A percentile compares a stretch with the other conserved stretches of the same genome.
These are phyloP conservation scores for Cercophora scortea DNA, from an alignment of 495 filamentous ascomycete species.

Conservation along the genomic window DNA sequence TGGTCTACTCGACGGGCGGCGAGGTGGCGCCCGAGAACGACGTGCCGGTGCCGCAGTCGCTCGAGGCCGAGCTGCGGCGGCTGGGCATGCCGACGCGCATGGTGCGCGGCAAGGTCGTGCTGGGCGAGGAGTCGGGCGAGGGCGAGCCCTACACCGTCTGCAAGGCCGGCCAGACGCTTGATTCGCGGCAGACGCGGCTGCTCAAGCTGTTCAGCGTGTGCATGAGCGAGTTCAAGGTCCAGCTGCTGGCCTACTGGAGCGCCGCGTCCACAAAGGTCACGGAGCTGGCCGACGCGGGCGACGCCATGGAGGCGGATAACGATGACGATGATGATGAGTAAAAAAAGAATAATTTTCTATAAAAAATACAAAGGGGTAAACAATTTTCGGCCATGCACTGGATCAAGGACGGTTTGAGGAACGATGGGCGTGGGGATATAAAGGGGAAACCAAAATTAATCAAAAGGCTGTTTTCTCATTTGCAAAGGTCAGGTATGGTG, in stretches of 20 bases:
- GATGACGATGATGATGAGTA: conserved; percentile 11
- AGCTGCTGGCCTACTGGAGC: conserved; percentile 68
- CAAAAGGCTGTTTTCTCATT: too few relatives aligned
- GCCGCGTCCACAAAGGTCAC: conserved; percentile 51
- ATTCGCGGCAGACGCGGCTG: conserved; percentile 82
- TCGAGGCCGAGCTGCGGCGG: conserved; percentile 80
- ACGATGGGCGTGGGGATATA: background rate
- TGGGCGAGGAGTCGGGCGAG: conserved; percentile 54
- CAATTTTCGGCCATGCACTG: too few relatives aligned
- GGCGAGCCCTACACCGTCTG: conserved; percentile 62
- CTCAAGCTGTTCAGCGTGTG: conserved; percentile 90
- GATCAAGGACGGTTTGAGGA: too few relatives aligned
- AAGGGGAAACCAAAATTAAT: background rate
- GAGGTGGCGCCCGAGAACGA: conserved; percentile 75
- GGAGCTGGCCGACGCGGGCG: conserved; percentile 27
- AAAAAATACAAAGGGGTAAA: background rate
- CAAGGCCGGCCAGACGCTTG: conserved; percentile 69
- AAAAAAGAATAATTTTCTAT: background rate
- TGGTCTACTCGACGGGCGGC: conserved; percentile 65
- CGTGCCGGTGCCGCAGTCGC: conserved; percentile 73
- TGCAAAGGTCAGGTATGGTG: too few relatives aligned
- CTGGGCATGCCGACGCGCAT: conserved; percentile 83
- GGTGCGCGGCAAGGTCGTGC: conserved; percentile 76
- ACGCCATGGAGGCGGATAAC: conserved; percentile 7
- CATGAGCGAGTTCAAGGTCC: conserved; percentile 79